Conservation (phyloP, 805 yeast species). For the Yamadazyma nakazawae region DNA sequence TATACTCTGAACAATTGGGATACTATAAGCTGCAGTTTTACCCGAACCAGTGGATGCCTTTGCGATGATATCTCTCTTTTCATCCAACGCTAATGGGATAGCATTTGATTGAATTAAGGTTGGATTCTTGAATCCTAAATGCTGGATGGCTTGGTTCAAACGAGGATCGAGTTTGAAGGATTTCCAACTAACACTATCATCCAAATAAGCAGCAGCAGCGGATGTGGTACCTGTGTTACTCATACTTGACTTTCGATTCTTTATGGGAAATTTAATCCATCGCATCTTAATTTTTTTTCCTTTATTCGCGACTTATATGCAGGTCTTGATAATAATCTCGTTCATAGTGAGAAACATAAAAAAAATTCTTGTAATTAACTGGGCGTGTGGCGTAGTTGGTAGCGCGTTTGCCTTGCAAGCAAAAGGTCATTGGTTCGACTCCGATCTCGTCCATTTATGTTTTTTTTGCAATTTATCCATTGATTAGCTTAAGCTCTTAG, state of each 20-base stretch:
- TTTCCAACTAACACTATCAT: slow-evolving; percentile 68
- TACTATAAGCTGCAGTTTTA: slow-evolving; percentile 84
- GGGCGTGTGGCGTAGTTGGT: slow-evolving; percentile 83
- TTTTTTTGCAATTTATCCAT: slow-evolving; percentile 15
- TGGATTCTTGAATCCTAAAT: slow-evolving; percentile 78
- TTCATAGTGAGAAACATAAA: not conserved
- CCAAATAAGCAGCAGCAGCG: slow-evolving; percentile 69
- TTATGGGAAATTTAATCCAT: slow-evolving; percentile 8
- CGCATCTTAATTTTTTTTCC: slow-evolving; percentile 9
- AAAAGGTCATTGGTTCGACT: slow-evolving; percentile 76
- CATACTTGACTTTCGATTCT: slow-evolving; percentile 2
- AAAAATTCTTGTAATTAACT: not conserved
- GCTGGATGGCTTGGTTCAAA: slow-evolving; percentile 76
- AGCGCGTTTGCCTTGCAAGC: slow-evolving; percentile 80
- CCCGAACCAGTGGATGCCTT: slow-evolving; percentile 96
- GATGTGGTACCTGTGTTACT: slow-evolving; percentile 24
- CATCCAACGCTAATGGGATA: slow-evolving; percentile 87
- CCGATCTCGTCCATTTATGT: slow-evolving; percentile 75
- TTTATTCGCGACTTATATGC: not conserved
- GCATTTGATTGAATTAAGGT: slow-evolving; percentile 88
- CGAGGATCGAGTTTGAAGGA: slow-evolving; percentile 79
- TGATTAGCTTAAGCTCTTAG: no score
- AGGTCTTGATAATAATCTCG: not conserved
- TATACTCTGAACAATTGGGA: slow-evolving; percentile 82
- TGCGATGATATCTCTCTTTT: slow-evolving; percentile 88